Evolutionary conservation across 768 basidiomycete genomes (phyloP).

Genomic region (Tricholoma bakamatsutake): DNA sequence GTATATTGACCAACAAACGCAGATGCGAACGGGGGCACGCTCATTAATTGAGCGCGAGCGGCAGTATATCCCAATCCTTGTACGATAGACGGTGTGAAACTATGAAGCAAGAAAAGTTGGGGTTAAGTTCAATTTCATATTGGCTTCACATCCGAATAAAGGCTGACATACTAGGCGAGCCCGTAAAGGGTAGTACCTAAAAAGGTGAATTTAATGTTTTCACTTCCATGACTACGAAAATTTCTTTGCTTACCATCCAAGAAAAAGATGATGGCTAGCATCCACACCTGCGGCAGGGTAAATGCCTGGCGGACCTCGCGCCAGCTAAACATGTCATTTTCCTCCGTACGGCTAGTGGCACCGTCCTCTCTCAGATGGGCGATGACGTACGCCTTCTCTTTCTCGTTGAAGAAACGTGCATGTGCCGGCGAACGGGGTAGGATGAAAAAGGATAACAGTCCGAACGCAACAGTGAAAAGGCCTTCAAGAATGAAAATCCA

Average conservation of each 20-base stretch:
- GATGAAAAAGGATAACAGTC: conserved; percentile 42
- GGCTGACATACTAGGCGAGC: conserved; percentile 39
- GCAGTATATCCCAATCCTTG: conserved; percentile 51
- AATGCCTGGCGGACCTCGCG: conserved; percentile 43
- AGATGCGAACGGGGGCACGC: conserved; percentile 49
- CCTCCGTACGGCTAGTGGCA: conserved; percentile 27
- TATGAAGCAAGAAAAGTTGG: conserved; percentile 16
- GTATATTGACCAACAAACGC: conserved; percentile 41
- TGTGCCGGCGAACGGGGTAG: conserved; percentile 38
- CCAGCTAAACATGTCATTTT: conserved; percentile 48
- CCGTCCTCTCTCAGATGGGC: conserved; percentile 36
- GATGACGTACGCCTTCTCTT: conserved; percentile 45
- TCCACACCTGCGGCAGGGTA: conserved; percentile 47
- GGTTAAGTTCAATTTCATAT: not conserved
- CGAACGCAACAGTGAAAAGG: conserved; percentile 55
- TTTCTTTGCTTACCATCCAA: conserved; percentile 35
- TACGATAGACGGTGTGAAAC: conserved; percentile 73
- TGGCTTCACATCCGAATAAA: not conserved
- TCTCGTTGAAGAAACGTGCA: conserved; percentile 43
- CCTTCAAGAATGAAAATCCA: conserved; percentile 72
- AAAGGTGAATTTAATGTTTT: not conserved
- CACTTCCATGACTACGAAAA: not conserved
- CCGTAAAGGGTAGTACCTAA: conserved; percentile 40
- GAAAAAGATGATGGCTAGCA: conserved; percentile 47
- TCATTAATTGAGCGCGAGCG: conserved; percentile 53